A percentile compares a stretch with the other conserved stretches of the same genome.
These are phyloP conservation scores for Casuarina cunninghamiana DNA, from an alignment of 306 rosid species.

Conservation along the genomic window DNA sequence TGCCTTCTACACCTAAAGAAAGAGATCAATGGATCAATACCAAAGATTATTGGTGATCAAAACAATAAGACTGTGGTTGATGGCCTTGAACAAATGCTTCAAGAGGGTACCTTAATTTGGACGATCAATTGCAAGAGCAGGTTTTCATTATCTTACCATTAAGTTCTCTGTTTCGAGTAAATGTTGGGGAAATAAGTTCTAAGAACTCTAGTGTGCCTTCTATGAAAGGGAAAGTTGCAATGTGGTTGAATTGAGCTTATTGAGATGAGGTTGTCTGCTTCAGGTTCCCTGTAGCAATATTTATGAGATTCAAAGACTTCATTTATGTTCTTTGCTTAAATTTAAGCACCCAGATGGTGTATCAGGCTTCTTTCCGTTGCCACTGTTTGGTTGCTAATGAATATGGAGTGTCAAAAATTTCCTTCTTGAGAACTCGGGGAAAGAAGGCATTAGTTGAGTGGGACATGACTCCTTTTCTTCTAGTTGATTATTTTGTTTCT, in stretches of 20 bases:
- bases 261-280: neutral
- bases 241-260: neutral
- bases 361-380: neutral
- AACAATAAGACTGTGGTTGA: slow-evolving; percentile 31
- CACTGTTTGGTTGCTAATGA: neutral
- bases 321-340: slow-evolving; percentile 1
- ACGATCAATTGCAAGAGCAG: slow-evolving; percentile 40
- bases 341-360: neutral
- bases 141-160: neutral
- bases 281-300: neutral
- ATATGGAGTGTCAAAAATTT: neutral
- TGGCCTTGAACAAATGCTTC: slow-evolving; percentile 40
- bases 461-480: neutral
- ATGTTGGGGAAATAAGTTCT: neutral
- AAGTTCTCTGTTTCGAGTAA: neutral
- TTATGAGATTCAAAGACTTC: neutral
- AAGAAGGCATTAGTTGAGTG: neutral
- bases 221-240: neutral
- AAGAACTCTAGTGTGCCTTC: neutral
- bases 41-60: slow-evolving; percentile 40
- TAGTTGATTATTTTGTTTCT: neutral
- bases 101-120: slow-evolving; percentile 42
- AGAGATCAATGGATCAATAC: slow-evolving; percentile 42
- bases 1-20: slow-evolving; percentile 39
- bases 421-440: neutral